These are phyloP conservation scores for Cladosporium phlei DNA, from an alignment of 2,329 filamentous ascomycete species.

Conservation along the genomic window DNA sequence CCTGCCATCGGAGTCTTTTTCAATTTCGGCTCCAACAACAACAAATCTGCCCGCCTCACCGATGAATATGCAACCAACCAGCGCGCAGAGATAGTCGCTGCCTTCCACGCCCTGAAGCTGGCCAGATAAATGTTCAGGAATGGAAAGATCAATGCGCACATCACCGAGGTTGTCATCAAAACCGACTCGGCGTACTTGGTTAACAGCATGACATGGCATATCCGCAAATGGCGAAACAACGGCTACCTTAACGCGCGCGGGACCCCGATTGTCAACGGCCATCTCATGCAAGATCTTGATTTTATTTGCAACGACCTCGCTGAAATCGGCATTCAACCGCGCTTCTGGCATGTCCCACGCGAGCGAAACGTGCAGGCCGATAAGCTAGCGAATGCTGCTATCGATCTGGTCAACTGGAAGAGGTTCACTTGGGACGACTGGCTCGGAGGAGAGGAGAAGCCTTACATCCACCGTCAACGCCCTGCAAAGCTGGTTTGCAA, in stretches of 20 bases:
- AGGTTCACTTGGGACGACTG: conserved; percentile 1
- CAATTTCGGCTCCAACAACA: conserved; percentile 1
- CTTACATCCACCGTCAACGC: no score
- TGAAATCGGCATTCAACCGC: conserved; percentile 17
- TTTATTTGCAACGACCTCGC: conserved; percentile 9
- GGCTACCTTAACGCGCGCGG: conserved; percentile 27
- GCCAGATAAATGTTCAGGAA: conserved; percentile 15
- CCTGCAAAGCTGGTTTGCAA: no score
- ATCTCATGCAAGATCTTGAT: conserved; percentile 22
- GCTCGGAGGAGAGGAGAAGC: neutral
- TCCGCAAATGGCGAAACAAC: conserved; percentile 31
- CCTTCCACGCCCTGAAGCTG: conserved; percentile 17
- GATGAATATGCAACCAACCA: conserved; percentile 16
- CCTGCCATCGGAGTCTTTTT: conserved; percentile 23
- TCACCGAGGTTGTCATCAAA: conserved; percentile 25
- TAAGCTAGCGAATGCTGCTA: neutral
- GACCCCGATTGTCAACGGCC: conserved; percentile 21
- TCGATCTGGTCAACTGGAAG: neutral
- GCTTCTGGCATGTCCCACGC: conserved; percentile 27
- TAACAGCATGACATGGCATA: conserved; percentile 29
- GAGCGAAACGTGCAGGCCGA: neutral
- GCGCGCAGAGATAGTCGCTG: conserved; percentile 20
- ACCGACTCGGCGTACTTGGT: conserved; percentile 35
- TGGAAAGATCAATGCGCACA: neutral
- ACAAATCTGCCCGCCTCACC: conserved; percentile 14